These are phyloP conservation scores for Fusarium buxicola DNA, from an alignment of 2,329 filamentous ascomycete genomes.

Conservation along the genomic window DNA sequence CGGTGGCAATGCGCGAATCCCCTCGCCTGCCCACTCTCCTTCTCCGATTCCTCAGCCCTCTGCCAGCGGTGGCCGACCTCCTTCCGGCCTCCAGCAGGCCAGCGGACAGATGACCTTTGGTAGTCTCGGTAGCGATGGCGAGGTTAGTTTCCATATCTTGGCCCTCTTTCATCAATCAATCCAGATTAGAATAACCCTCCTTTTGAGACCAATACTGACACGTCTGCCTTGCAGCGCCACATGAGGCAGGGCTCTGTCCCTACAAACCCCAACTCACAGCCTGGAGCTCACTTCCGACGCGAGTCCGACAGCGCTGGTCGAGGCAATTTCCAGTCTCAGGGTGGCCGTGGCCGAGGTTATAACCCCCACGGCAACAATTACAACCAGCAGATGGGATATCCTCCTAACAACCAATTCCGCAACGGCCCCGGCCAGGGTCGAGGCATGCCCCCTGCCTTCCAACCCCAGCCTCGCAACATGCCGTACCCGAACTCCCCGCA, in stretches of 20 bases:
- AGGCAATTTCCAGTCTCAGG: constrained; percentile 63
- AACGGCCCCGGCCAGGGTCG: constrained; percentile 61
- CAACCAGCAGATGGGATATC: constrained; percentile 59
- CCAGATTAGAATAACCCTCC: neutral
- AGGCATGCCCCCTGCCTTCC: constrained; percentile 62
- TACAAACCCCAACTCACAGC: constrained; percentile 71
- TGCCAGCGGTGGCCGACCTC: constrained; percentile 86
- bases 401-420: constrained; percentile 57
- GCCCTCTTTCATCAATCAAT: constrained; percentile 9
- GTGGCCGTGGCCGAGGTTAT: constrained; percentile 63
- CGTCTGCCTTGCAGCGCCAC: constrained; percentile 66
- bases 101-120: constrained; percentile 81
- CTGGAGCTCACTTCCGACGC: constrained; percentile 80
- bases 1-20: constrained; percentile 74
- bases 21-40: constrained; percentile 88
- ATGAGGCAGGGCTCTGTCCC: constrained; percentile 74
- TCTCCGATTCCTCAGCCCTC: constrained; percentile 92
- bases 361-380: constrained; percentile 58
- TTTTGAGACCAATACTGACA: constrained; percentile 29
- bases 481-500: constrained; percentile 72
- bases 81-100: constrained; percentile 77
- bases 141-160: constrained; percentile 64
- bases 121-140: constrained; percentile 82
- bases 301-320: constrained; percentile 74
- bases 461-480: constrained; percentile 59